Evolutionary conservation across 805 yeast species (phyloP), one percentile per base, ranked within the genome.

Genomic region (Saccharomyces eubayanus): DNA sequence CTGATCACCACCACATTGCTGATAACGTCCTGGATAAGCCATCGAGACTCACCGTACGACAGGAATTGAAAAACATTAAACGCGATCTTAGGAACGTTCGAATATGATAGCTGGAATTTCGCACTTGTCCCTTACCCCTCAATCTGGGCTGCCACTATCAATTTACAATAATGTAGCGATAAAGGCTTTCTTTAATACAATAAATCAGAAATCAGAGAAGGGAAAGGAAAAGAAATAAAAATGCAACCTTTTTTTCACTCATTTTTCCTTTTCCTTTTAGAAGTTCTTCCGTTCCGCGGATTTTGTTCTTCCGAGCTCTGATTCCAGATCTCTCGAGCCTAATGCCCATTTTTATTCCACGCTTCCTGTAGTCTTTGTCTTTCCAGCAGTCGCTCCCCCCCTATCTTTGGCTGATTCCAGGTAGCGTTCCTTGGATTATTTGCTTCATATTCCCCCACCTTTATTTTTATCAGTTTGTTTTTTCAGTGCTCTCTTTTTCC

Each of bases 81-180:
- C 63, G 60, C 31, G 71, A 67, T 46, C 60, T 66, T 31, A 66
- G 66, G 50, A 62, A 60, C 47, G 61, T 66, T 16, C 61, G 60
- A 53, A 36, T 59, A 30, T 63, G 53, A 54, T 31, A 5, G 6
- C 40, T 31, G 16, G 16, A 4, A 36, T n/a, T 36, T 5, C 6
- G 12, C n/a, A 11, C n/a, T n/a, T n/a, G n/a, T n/a, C n/a, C n/a
- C n/a, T n/a, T n/a, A n/a, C n/a, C n/a, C n/a, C n/a, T n/a, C n/a
- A n/a, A n/a, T n/a, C n/a, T n/a, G n/a, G n/a, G n/a, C 41, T 14
- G 41, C 10, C 5, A 21, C 16, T 36, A 5, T 10, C 41, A 3
- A 36, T 6, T n/a, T n/a, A 36, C 1, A 5, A n/a, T 8, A 4
- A 2, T 36, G 24, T 8, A 21, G 2, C 20, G 20, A 16, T 2